phyloP scores from a whole-genome alignment of 768 basidiomycete genomes.

The Bullera alba region DNA sequence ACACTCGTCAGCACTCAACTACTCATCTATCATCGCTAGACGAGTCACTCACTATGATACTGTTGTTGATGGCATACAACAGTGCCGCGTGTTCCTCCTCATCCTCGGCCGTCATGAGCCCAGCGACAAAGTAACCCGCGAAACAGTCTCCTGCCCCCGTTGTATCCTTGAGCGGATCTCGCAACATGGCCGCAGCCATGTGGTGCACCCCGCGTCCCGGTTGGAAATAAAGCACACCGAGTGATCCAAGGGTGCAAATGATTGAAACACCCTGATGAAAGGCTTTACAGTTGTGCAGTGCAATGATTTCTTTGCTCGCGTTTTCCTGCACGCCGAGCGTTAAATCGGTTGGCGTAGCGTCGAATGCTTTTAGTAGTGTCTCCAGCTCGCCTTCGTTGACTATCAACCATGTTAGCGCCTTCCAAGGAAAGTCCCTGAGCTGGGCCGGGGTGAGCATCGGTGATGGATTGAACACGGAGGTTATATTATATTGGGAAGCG shows the following conservation, averaged over 20 bases:
- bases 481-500: constrained; percentile 16
- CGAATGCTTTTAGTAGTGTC: constrained; percentile 21
- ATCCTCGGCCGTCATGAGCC: constrained; percentile 24
- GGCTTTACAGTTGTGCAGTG: constrained; percentile 6
- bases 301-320: background rate
- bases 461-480: constrained; percentile 48
- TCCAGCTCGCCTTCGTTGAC: constrained; percentile 48
- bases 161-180: constrained; percentile 35
- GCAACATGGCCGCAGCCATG: constrained; percentile 33
- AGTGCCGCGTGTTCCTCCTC: constrained; percentile 21
- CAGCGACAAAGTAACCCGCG: constrained; percentile 42
- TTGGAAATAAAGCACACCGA: constrained; percentile 27
- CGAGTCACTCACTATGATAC: constrained; percentile 33
- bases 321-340: background rate
- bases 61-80: constrained; percentile 26
- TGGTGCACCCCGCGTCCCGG: constrained; percentile 8
- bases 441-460: constrained; percentile 45
- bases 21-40: background rate
- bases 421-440: constrained; percentile 45
- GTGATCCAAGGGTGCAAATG: constrained; percentile 41
- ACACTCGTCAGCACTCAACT: background rate
- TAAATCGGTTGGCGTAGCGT: background rate
- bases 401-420: constrained; percentile 44
- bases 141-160: constrained; percentile 47
- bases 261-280: constrained; percentile 13